These are phyloP conservation scores for Colletotrichum truncatum DNA, from an alignment of 2,329 filamentous ascomycete genomes.

Conservation along the genomic window DNA sequence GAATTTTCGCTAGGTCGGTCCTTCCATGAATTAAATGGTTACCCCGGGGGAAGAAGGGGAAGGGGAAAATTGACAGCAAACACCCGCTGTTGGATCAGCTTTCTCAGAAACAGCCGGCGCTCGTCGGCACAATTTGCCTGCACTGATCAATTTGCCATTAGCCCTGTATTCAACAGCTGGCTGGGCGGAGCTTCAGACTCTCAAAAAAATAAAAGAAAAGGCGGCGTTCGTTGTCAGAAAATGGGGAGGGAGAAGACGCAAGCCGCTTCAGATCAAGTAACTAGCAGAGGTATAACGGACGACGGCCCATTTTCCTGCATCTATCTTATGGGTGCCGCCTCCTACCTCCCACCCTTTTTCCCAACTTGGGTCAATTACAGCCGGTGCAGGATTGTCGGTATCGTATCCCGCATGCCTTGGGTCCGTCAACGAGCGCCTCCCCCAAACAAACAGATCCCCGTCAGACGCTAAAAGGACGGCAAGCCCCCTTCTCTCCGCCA, in stretches of 20 bases:
- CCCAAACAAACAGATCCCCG: conserved; percentile 11
- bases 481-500: not conserved
- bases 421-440: conserved; percentile 6
- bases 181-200: conserved; percentile 5
- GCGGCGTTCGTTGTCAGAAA: not conserved
- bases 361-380: not conserved
- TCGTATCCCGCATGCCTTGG: conserved; percentile 8
- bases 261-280: not conserved
- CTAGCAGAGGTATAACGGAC: not conserved
- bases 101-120: not conserved
- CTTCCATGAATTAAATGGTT: no score
- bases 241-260: not conserved
- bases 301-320: not conserved
- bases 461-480: conserved; percentile 25
- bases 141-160: conserved; percentile 6
- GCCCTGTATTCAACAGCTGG: not conserved
- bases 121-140: not conserved
- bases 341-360: not conserved
- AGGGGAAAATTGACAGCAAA: not conserved
- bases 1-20: not conserved
- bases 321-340: not conserved
- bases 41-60: no score
- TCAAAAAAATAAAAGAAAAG: not conserved
- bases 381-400: not conserved
- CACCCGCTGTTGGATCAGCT: not conserved